Evolutionary conservation across 2,329 filamentous ascomycete species (phyloP), one percentile per base, ranked within the genome.

Genomic region (Lecanicillium sp.): DNA sequence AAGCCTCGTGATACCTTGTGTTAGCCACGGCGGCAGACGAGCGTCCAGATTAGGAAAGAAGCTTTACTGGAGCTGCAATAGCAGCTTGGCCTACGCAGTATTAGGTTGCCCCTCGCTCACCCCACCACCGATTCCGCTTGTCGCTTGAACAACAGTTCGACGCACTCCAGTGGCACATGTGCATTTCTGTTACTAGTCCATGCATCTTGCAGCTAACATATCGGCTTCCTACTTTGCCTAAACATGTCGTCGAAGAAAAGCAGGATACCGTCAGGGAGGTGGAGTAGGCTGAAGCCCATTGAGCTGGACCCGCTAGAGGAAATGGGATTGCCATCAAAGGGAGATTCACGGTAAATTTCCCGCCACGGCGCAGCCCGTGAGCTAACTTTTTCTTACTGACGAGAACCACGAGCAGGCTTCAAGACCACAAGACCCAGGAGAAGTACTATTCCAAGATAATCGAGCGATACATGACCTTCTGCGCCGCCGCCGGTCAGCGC

Each of bases 261-360:
- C 32, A 57, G 53, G 35, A 46, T 49, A 13, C 46, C 56, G 9
- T 75, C 77, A 34, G 71, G 71, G 36, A 70, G 75, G 48, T 85
- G 82, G 78, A 76, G 74, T 43, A 72, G 84, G 46, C 66, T 94
- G 46, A 88, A 83, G 58, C 82, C 85, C 11, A 73, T 81, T 43
- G 76, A 82, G 32, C 66, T 78, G 41, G 88, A 95, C 58, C 77
- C 85, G 12, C 68, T 96, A 19, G 85, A 94, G 50, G 74, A 70
- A 43, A 83, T 94, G 48, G 89, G 90, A 2, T 71, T 95, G 47
- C 86, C 86, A 4, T 95, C 88, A 3, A 95, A 95, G 56, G 90
- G 90, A 37, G 90, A 96, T 59, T 84, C 73, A 34, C 82, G 84
- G 88, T 90, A 68, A 15, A 17, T 33, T 15, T 16, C 17, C 39